These are phyloP conservation scores for Mortierella hygrophila DNA, from an alignment of 192 early-diverging fungal species.

Conservation along the genomic window DNA sequence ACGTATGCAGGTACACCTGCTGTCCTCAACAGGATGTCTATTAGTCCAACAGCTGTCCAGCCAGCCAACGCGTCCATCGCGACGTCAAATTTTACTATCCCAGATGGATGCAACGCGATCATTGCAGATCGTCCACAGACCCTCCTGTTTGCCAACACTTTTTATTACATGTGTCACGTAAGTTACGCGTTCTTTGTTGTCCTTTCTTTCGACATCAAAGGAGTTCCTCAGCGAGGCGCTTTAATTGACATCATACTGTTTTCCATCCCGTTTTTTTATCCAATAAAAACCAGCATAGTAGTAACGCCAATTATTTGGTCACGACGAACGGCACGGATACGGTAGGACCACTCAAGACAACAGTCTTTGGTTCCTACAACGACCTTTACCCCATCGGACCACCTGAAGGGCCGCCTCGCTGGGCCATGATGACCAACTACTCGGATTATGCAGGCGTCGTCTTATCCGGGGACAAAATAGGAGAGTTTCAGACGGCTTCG, in stretches of 20 bases:
- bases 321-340: constrained; percentile 9
- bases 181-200: not conserved
- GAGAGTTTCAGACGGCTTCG: not conserved
- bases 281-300: not conserved
- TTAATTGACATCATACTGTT: too few species aligned
- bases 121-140: not conserved
- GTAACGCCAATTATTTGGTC: constrained; percentile 8
- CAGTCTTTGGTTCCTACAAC: not conserved
- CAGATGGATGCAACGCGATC: not conserved
- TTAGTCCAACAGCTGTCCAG: not conserved
- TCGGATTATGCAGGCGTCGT: not conserved
- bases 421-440: constrained; percentile 27
- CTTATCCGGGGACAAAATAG: constrained; percentile 4
- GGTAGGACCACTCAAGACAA: not conserved
- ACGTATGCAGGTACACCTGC: not conserved
- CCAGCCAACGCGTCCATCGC: not conserved
- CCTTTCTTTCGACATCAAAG: too few species aligned
- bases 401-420: constrained; percentile 2
- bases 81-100: not conserved
- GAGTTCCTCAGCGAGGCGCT: too few species aligned
- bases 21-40: constrained; percentile 8
- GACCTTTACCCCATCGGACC: constrained; percentile 10
- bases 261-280: not conserved
- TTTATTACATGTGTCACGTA: not conserved
- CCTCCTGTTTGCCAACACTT: not conserved